Evolutionary conservation across 2,329 filamentous ascomycete genomes (phyloP), one percentile per base, ranked within the genome.

Genomic region (Aureobasidium zeae): DNA sequence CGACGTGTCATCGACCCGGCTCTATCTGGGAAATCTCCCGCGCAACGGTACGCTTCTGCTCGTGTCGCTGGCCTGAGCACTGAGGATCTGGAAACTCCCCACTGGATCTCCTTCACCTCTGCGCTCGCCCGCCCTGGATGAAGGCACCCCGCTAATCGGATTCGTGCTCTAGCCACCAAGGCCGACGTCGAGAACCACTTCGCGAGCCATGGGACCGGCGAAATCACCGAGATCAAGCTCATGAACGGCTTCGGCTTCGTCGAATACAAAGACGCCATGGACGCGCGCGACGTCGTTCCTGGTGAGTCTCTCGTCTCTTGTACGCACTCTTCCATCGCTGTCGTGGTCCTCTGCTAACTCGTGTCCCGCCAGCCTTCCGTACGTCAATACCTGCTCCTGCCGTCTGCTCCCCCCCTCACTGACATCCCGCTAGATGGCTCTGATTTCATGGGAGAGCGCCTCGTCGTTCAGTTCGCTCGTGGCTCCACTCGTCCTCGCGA

Each of bases 241-340:
- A 98, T 98, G 91, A 96, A 94, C 64, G 91, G 91, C 60, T 98
- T 98, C 63, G 91, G 91, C 64, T 98, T 98, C 73, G 94, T 98
- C 63, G 91, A 98, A 68, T 98, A 96, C 69, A 93, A 95, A 68
- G 91, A 96, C 70, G 80, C 87, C 47, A 86, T 95, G 83, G 91
- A 98, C 70, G 91, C 91, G 55, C 84, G 89, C 62, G 91, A 98
- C 70, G 88, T 98, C 52, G 91, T 98, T 60, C 91, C 91, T 67
- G 89, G 91, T 95, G 77, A 71, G 81, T 60, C 51, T 49, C 47
- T 46, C 29, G 48, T 52, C 48, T 50, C 53, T 51, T 36, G 36
- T 39, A 39, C 36, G 36, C 19, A 33, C 44, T n/a, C 55, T 36
- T 13, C 31, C 29, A 41, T 24, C 21, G 30, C 34, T 8, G n/a